phyloP scores from a whole-genome alignment of 2,329 filamentous ascomycete genomes.

The Thelonectria rubi region DNA sequence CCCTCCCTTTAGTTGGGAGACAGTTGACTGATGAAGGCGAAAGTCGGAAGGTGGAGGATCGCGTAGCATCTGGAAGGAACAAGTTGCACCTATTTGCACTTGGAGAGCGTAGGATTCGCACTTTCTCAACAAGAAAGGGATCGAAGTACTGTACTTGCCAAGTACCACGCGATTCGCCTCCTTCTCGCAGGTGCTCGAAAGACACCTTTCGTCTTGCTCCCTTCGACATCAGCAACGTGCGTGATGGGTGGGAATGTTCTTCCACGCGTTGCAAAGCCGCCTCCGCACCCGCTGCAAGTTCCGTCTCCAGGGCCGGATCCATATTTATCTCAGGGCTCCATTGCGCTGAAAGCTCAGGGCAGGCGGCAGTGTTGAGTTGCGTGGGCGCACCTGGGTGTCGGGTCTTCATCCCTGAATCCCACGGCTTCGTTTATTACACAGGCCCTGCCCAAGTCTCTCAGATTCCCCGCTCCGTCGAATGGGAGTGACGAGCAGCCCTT shows the following conservation, averaged over 20 bases:
- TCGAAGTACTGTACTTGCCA: conserved; percentile 3
- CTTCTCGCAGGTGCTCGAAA: conserved; percentile 11
- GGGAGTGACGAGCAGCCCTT: neutral
- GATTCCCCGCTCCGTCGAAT: conserved; percentile 16
- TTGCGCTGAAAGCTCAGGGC: conserved; percentile 16
- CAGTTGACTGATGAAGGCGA: neutral
- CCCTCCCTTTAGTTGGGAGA: neutral
- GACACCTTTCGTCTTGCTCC: neutral
- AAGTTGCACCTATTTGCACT: neutral
- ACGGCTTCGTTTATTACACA: conserved; percentile 10
- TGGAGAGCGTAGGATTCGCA: too few relatives aligned
- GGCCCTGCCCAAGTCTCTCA: neutral
- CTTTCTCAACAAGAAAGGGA: neutral
- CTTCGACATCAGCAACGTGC: too few relatives aligned
- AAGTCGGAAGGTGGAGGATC: neutral
- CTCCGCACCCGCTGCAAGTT: conserved; percentile 27
- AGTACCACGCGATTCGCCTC: conserved; percentile 23
- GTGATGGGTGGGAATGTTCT: too few relatives aligned
- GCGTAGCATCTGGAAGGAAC: conserved; percentile 10
- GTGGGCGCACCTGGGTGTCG: conserved; percentile 15
- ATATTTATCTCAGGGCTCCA: neutral
- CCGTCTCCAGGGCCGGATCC: conserved; percentile 2
- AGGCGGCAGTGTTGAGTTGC: conserved; percentile 9
- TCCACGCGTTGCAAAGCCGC: conserved; percentile 16
- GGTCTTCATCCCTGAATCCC: conserved; percentile 21